Base-by-base conservation (phyloP, 495 filamentous ascomycete genomes). In the Elaphomyces granulatus region DNA sequence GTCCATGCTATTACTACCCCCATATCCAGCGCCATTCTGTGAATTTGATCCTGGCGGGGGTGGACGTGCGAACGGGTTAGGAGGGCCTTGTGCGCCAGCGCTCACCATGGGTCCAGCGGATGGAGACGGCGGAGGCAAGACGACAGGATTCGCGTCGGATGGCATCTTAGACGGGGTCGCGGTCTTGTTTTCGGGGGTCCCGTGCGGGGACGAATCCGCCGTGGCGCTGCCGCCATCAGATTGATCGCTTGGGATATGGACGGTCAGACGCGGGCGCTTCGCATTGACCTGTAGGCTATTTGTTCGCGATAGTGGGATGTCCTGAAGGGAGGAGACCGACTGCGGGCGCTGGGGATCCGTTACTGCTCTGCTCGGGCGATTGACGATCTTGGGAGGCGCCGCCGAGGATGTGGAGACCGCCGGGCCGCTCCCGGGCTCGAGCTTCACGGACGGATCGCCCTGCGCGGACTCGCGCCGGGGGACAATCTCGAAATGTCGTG, bases 41-140 rank as follows among this genome's bases (percentile, higher is more conserved):
- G 54, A 32, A 6, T 52, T 49, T 3, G 56, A 30, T 8, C 47
- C 52, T 2, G 72, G 70, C 8, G 77, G 77, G 3, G 82, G 80
- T 3, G 87, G 90, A 32, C 87, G 72, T 2, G 92, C 90, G 55
- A 96, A 98, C 2, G 90, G 90, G 61, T 98, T 98, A 3, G 85
- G 83, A 15, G 90, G 90, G 0, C 90, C 90, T 40, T 78, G 79
- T 3, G 92, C 92, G 10, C 92, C 92, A 2, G 90, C 90, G 40
- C 84, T 93, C 34, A 94, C 64, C 19, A 96, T 70, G 2, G 83
- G 74, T 12, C 83, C 82, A 7, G 83, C 81, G 14, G 81, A 87
- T 8, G 41, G 41, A 17, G 41, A 36, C 6, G 90, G 92, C 10
- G 90, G 90, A 6, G 92, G 92, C 15, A 96, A 72, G 2, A 94